Evolutionary conservation across 345 rosid genomes (phyloP).

Genomic region (Eucalyptus pauciflora): DNA sequence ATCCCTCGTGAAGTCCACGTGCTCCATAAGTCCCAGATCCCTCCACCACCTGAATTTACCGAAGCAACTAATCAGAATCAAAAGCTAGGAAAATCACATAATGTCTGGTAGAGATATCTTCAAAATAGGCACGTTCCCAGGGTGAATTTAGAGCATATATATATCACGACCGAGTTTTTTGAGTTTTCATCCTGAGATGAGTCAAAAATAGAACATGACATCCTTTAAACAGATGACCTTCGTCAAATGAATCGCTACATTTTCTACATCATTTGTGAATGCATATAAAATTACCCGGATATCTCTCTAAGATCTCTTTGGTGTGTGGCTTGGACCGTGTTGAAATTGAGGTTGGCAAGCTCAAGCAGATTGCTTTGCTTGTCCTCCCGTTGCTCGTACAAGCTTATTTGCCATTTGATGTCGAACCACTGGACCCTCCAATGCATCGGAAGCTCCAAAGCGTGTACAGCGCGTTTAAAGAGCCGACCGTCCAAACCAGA

Average conservation of each 20-base stretch:
- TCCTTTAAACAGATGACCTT: too few species aligned
- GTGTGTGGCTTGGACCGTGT: conserved; percentile 26
- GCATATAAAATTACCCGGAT: conserved; percentile 11
- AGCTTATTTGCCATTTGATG: conserved; percentile 27
- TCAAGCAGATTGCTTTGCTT: conserved; percentile 1
- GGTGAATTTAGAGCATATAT: not conserved
- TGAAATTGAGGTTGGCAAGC: conserved; percentile 35
- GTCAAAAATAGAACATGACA: not conserved
- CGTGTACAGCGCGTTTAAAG: not conserved
- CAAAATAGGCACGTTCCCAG: not conserved
- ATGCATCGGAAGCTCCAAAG: conserved; percentile 28
- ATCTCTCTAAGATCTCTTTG: conserved; percentile 30
- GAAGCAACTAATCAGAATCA: not conserved
- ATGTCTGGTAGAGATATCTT: not conserved
- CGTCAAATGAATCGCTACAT: not conserved
- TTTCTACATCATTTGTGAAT: not conserved
- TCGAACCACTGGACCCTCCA: conserved; percentile 42
- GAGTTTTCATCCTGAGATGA: not conserved
- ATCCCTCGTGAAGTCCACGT: conserved; percentile 28
- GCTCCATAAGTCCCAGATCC: conserved; percentile 20
- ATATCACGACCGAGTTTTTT: not conserved
- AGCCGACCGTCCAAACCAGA: not conserved
- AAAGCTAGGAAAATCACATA: not conserved
- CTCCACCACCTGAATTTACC: conserved; percentile 39
- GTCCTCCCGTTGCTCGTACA: not conserved